Percentiles rank a stretch among this genome's conserved stretches.
Conservation (phyloP, 768 basidiomycete genomes). For the Tephrocybe sp. region DNA sequence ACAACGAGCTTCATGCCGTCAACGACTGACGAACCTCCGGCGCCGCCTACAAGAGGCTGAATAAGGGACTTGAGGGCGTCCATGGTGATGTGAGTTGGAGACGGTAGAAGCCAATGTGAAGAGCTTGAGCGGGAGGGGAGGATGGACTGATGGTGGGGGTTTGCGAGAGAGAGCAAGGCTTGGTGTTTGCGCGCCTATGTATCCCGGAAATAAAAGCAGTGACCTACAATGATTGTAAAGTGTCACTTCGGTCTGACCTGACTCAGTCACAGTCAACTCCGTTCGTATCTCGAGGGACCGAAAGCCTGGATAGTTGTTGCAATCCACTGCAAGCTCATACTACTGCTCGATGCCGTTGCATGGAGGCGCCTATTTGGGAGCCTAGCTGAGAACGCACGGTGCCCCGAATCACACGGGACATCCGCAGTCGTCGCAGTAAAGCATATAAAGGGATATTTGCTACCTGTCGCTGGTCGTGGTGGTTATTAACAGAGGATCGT, state of each 20-base stretch:
- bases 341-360: too few species aligned
- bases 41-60: conserved; percentile 75
- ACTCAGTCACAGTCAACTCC: conserved; percentile 22
- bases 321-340: too few species aligned
- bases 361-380: too few species aligned
- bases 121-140: conserved; percentile 4
- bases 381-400: too few species aligned
- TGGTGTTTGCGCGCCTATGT: conserved; percentile 17
- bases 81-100: conserved; percentile 38
- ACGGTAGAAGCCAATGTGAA: conserved; percentile 21
- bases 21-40: conserved; percentile 73
- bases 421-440: too few species aligned
- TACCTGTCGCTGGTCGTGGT: too few species aligned
- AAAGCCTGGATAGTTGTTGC: neutral
- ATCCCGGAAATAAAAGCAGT: conserved; percentile 17
- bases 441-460: too few species aligned
- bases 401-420: too few species aligned
- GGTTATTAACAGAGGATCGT: conserved; percentile 4
- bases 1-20: conserved; percentile 91
- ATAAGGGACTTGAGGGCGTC: conserved; percentile 80
- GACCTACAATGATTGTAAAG: conserved; percentile 9
- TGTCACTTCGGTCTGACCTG: conserved; percentile 14
- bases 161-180: conserved; percentile 6
- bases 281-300: conserved; percentile 10
- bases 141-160: conserved; percentile 14